Evolutionary conservation across 306 rosid genomes (phyloP).

Genomic region (Erythrophleum fordii): DNA sequence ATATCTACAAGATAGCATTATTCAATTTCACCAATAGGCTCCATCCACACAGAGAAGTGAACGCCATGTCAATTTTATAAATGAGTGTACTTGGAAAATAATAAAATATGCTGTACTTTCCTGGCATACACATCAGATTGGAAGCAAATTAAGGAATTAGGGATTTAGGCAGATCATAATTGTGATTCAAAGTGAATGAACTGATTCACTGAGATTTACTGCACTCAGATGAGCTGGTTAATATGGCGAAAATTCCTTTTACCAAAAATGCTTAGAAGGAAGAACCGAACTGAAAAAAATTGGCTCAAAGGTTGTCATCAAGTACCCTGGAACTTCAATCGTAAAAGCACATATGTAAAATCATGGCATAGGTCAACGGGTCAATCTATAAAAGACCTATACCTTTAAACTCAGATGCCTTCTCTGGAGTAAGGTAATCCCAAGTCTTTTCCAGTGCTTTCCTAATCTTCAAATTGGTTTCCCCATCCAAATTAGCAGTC

Average conservation of each 20-base stretch:
- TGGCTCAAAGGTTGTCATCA: background rate
- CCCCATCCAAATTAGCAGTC: conserved; percentile 98
- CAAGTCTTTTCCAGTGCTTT: conserved; percentile 90
- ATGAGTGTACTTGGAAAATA: background rate
- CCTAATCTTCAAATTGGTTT: conserved; percentile 92
- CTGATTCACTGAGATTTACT: background rate
- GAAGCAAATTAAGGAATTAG: background rate
- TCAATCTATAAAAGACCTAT: conserved; percentile 22
- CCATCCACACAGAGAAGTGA: background rate
- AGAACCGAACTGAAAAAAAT: conserved; percentile 2
- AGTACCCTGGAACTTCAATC: conserved; percentile 18
- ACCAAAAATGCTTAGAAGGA: background rate
- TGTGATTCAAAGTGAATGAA: background rate
- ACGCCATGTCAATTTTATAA: background rate
- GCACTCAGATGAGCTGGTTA: background rate
- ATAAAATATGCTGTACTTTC: background rate
- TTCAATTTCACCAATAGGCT: background rate
- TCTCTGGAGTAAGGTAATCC: conserved; percentile 85
- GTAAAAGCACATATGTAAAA: background rate
- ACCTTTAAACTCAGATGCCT: conserved; percentile 92
- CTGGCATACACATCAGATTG: background rate
- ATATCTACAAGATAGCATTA: too few species aligned
- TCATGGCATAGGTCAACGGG: background rate
- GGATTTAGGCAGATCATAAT: background rate
- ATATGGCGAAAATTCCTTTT: background rate